These are phyloP conservation scores for Candida khao-thaluensis DNA, from an alignment of 805 yeast genomes.

Conservation along the genomic window DNA sequence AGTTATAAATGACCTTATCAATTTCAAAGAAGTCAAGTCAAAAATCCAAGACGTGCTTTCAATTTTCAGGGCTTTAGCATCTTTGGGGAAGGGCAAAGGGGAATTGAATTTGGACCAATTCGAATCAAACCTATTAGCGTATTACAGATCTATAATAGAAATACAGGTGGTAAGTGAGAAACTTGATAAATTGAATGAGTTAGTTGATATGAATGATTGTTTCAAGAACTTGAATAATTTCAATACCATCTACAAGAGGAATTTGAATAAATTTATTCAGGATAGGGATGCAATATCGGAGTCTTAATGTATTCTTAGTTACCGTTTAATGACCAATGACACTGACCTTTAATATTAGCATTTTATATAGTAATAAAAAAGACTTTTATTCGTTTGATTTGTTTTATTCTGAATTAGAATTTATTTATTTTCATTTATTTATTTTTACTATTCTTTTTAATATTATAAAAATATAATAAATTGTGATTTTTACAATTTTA, in stretches of 20 bases:
- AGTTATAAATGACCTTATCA: constrained; percentile 34
- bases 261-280: constrained; percentile 29
- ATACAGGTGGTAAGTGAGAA: constrained; percentile 31
- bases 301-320: no score
- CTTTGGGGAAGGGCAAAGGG: constrained; percentile 8
- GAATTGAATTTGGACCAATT: constrained; percentile 10
- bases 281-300: constrained; percentile 9
- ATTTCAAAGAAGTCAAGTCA: constrained; percentile 43
- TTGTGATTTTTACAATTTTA: no score
- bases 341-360: no score
- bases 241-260: constrained; percentile 48
- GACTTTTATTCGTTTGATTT: no score
- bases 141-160: constrained; percentile 10
- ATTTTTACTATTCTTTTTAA: no score
- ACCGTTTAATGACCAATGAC: no score
- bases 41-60: constrained; percentile 47
- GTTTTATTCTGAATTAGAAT: no score
- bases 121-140: constrained; percentile 9
- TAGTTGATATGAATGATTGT: constrained; percentile 50
- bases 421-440: no score
- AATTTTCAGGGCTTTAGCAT: constrained; percentile 41
- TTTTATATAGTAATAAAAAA: no score
- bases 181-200: constrained; percentile 43
- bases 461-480: no score
- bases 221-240: constrained; percentile 55